These are phyloP conservation scores for Porphyrellus cyaneotinctus DNA, from an alignment of 768 basidiomycete species.

Conservation along the genomic window DNA sequence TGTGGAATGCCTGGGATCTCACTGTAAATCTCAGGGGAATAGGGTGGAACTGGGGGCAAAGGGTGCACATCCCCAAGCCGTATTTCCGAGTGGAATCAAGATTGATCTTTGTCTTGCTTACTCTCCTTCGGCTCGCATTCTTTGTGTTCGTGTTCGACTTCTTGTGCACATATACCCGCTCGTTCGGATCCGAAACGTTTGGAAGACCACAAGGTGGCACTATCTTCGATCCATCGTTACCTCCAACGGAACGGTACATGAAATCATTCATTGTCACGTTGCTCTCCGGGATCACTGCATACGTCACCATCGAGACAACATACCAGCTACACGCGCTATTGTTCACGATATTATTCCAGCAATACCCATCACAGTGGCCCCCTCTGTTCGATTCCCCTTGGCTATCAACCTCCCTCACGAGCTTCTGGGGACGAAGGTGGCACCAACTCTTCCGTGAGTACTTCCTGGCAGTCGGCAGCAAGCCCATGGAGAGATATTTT, in stretches of 20 bases:
- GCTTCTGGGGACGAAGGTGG: slow-evolving; percentile 66
- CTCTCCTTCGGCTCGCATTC: slow-evolving; percentile 9
- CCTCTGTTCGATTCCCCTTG: slow-evolving; percentile 59
- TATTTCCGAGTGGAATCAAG: slow-evolving; percentile 19
- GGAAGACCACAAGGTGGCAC: slow-evolving; percentile 31
- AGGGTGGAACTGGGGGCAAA: slow-evolving; percentile 23
- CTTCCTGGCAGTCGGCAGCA: slow-evolving; percentile 51
- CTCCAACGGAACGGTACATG: slow-evolving; percentile 32
- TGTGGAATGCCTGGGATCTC: slow-evolving; percentile 31
- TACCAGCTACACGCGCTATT: slow-evolving; percentile 43
- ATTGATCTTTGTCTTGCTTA: slow-evolving; percentile 13
- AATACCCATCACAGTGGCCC: slow-evolving; percentile 56
- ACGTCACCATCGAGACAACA: slow-evolving; percentile 40
- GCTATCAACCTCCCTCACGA: slow-evolving; percentile 51
- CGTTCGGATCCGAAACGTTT: slow-evolving; percentile 40
- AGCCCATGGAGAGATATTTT: slow-evolving; percentile 38
- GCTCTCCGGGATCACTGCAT: slow-evolving; percentile 42
- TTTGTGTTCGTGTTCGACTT: slow-evolving; percentile 7
- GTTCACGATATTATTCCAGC: slow-evolving; percentile 43
- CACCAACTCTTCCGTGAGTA: slow-evolving; percentile 61
- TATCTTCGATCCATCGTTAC: slow-evolving; percentile 35
- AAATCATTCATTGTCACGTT: slow-evolving; percentile 44
- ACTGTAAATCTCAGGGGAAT: slow-evolving; percentile 23
- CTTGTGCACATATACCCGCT: neutral
- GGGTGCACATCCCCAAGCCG: slow-evolving; percentile 12